phyloP scores from a whole-genome alignment of 768 basidiomycete genomes.

The Sporobolomyces roseus region DNA sequence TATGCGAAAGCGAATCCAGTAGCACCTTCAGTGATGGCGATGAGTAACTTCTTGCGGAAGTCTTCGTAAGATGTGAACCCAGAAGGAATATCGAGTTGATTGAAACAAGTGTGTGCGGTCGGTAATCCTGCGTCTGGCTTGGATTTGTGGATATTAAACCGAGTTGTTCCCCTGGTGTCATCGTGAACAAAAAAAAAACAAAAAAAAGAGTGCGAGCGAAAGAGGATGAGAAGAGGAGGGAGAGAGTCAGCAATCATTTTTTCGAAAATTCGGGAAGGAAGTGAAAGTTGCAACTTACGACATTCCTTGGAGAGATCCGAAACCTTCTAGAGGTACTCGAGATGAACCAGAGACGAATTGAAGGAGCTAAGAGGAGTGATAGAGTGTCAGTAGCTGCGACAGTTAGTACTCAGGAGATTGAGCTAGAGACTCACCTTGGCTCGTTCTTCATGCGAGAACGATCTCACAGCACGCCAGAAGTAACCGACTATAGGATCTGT shows the following conservation, averaged over 20 bases:
- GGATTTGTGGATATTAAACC: constrained; percentile 39
- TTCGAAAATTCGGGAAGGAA: background rate
- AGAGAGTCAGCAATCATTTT: constrained; percentile 2
- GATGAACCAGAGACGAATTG: constrained; percentile 87
- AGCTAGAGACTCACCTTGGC: constrained; percentile 57
- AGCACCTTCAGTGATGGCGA: constrained; percentile 92
- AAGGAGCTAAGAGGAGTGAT: constrained; percentile 56
- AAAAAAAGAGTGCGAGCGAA: no score
- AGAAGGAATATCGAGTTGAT: constrained; percentile 67
- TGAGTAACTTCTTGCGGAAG: constrained; percentile 78
- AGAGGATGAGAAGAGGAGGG: no score
- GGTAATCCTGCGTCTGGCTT: constrained; percentile 23
- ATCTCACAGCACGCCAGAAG: constrained; percentile 99
- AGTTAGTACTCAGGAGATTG: no score
- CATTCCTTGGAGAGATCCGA: constrained; percentile 74
- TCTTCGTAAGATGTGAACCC: constrained; percentile 89
- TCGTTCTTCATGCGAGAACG: constrained; percentile 91
- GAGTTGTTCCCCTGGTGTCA: no score
- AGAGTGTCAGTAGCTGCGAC: background rate
- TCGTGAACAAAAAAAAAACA: constrained; percentile 44
- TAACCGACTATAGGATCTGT: constrained; percentile 88
- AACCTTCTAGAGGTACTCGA: constrained; percentile 88
- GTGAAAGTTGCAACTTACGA: constrained; percentile 25
- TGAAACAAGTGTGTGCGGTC: constrained; percentile 45
- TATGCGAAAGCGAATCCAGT: constrained; percentile 87